phyloP scores from a whole-genome alignment of 441 rosid species.

The Metrosideros polymorpha region DNA sequence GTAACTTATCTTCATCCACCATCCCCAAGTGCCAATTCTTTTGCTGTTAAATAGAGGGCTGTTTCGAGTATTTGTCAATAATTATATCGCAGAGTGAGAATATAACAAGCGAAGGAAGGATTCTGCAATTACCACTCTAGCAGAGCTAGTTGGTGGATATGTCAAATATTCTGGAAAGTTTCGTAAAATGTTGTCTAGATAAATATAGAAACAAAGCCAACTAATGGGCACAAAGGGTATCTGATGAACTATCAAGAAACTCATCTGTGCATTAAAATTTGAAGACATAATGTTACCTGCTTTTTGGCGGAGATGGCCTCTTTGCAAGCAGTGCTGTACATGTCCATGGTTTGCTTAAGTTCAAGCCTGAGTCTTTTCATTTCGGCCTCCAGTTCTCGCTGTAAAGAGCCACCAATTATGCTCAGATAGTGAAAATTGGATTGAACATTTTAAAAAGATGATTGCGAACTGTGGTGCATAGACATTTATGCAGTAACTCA shows the following conservation, averaged over 20 bases:
- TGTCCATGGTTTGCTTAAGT: slow-evolving; percentile 81
- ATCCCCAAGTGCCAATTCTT: background rate
- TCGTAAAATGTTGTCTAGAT: background rate
- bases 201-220: background rate
- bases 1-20: background rate
- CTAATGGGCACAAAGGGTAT: background rate
- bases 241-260: background rate
- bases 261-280: background rate
- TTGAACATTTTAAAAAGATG: background rate
- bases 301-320: slow-evolving; percentile 70
- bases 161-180: background rate
- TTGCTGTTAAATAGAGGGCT: background rate
- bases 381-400: slow-evolving; percentile 70
- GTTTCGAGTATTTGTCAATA: background rate
- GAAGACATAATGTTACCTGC: slow-evolving; percentile 28
- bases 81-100: background rate
- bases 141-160: background rate
- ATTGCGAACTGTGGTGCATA: background rate
- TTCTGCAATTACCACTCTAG: background rate
- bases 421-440: background rate
- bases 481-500: background rate
- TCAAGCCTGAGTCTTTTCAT: slow-evolving; percentile 80
- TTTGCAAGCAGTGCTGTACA: slow-evolving; percentile 81
- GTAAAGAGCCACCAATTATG: slow-evolving; percentile 1
- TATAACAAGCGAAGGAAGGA: background rate